Conservation (phyloP, 768 basidiomycete genomes). For the Goffeauzyma gilvescens region DNA sequence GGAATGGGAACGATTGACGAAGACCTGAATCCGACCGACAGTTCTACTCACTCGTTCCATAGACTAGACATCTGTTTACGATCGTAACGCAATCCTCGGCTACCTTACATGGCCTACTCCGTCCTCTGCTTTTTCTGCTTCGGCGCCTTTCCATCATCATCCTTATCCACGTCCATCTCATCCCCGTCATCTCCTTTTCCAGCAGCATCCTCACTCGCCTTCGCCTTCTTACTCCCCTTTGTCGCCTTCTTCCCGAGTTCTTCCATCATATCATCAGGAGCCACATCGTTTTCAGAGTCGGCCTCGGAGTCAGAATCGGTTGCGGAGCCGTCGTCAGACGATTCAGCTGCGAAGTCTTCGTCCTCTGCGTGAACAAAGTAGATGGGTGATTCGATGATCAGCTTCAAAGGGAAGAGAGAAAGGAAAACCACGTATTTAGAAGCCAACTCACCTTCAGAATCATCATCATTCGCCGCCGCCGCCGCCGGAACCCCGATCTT, state of each 20-base stretch:
- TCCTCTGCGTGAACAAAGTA: constrained; percentile 38
- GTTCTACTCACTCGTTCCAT: no score
- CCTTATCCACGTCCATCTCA: constrained; percentile 23
- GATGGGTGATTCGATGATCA: neutral
- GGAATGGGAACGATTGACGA: no score
- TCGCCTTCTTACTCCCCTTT: constrained; percentile 2
- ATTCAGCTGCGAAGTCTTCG: constrained; percentile 77
- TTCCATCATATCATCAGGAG: constrained; percentile 12
- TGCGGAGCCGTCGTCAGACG: constrained; percentile 73
- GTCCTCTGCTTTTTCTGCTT: constrained; percentile 26
- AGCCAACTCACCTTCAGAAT: constrained; percentile 14
- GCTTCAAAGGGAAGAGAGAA: neutral
- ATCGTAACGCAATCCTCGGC: no score
- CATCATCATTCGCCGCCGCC: constrained; percentile 38
- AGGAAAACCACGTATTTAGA: neutral
- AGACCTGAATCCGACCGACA: no score
- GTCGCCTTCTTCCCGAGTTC: constrained; percentile 10
- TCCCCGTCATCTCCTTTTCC: constrained; percentile 12
- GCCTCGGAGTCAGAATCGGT: constrained; percentile 53
- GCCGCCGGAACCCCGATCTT: constrained; percentile 30
- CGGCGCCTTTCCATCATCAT: constrained; percentile 11
- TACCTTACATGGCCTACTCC: no score
- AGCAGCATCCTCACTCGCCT: neutral
- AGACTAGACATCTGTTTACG: no score
- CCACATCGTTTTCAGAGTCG: constrained; percentile 47